phyloP scores from a whole-genome alignment of 371 early-diverging fungal genomes.

The Choanephora cucurbitarum region DNA sequence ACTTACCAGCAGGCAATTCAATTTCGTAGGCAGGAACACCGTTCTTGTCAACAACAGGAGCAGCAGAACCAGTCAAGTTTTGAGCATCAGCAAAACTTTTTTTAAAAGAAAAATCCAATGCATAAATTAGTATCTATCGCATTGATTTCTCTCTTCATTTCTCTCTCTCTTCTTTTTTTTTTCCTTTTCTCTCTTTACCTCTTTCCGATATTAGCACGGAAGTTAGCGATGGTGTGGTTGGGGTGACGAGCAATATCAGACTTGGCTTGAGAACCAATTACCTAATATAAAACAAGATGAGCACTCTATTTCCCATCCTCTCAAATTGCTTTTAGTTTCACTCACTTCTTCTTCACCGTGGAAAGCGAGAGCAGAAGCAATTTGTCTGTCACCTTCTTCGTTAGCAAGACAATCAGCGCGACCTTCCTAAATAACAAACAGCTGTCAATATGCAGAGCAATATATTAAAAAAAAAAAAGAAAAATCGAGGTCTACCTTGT shows the following conservation, averaged over 20 bases:
- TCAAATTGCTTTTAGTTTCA: too few species aligned
- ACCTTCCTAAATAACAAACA: slow-evolving; percentile 62
- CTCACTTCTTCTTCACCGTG: slow-evolving; percentile 84
- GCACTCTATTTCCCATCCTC: too few species aligned
- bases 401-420: slow-evolving; percentile 93
- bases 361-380: slow-evolving; percentile 91
- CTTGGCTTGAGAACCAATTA: slow-evolving; percentile 92
- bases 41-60: slow-evolving; percentile 67
- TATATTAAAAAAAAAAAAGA: slow-evolving; percentile 52
- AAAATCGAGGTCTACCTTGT: slow-evolving; percentile 54
- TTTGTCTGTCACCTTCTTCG: slow-evolving; percentile 96
- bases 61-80: slow-evolving; percentile 56
- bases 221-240: slow-evolving; percentile 84
- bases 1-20: slow-evolving; percentile 62
- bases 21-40: slow-evolving; percentile 81
- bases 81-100: slow-evolving; percentile 46
- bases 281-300: slow-evolving; percentile 40
- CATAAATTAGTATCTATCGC: neutral
- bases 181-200: slow-evolving; percentile 29
- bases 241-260: slow-evolving; percentile 89
- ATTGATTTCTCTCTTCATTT: neutral
- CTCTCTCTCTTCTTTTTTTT: neutral
- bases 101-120: neutral
- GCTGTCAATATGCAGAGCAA: slow-evolving; percentile 30
- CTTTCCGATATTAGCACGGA: slow-evolving; percentile 85